Evolutionary conservation across 768 basidiomycete species (phyloP).

Genomic region (Daedaleopsis nitida): DNA sequence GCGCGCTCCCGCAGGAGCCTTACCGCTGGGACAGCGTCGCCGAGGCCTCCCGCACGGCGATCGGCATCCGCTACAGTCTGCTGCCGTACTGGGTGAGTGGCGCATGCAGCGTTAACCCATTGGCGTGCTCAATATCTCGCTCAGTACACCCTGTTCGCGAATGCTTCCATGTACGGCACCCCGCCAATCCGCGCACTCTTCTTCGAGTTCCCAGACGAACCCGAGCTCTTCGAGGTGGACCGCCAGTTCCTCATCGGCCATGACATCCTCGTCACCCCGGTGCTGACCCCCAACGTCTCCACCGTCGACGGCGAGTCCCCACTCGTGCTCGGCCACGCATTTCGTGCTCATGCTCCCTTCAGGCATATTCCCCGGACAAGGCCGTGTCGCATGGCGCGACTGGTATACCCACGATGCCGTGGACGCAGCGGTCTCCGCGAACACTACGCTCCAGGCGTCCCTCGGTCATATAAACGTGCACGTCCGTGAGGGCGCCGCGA

Average conservation of each 20-base stretch:
- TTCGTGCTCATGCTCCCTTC: background rate
- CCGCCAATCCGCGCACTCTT: slow-evolving; percentile 77
- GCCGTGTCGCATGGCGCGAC: slow-evolving; percentile 65
- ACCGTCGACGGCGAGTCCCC: slow-evolving; percentile 58
- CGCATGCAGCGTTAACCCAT: background rate
- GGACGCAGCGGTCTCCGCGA: slow-evolving; percentile 41
- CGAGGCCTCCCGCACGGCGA: slow-evolving; percentile 69
- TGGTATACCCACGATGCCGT: slow-evolving; percentile 70
- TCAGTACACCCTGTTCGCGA: slow-evolving; percentile 75
- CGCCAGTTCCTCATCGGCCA: slow-evolving; percentile 73
- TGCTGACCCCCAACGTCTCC: slow-evolving; percentile 65
- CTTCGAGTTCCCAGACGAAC: slow-evolving; percentile 76
- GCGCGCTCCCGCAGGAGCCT: slow-evolving; percentile 76
- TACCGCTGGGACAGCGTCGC: slow-evolving; percentile 83
- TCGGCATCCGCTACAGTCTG: slow-evolving; percentile 68
- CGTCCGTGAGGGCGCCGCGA: slow-evolving; percentile 64
- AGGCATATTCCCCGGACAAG: slow-evolving; percentile 71
- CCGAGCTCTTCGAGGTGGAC: slow-evolving; percentile 62
- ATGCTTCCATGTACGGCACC: slow-evolving; percentile 62
- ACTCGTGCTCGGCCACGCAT: too few relatives aligned
- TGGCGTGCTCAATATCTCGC: background rate
- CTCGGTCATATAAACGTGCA: slow-evolving; percentile 79
- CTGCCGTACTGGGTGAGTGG: slow-evolving; percentile 75
- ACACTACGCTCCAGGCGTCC: slow-evolving; percentile 61
- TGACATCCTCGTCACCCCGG: slow-evolving; percentile 76